Base-by-base conservation (phyloP, 805 yeast species). In the Cyberlindnera americana region DNA sequence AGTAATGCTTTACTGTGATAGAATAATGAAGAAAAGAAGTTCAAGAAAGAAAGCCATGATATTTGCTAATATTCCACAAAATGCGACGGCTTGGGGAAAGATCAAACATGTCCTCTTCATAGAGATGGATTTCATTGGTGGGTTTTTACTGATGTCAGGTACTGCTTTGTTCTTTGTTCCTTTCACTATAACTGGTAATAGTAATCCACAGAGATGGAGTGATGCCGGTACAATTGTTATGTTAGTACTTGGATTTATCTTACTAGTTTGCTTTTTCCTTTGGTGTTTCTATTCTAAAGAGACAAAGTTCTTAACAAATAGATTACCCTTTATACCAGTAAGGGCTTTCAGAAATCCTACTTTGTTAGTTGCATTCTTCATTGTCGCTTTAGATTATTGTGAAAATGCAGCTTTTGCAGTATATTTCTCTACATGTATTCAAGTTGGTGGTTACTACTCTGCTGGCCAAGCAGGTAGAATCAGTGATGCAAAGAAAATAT, bases 381-480 rank as follows among this genome's bases (percentile, higher is more conserved):
- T 56, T 29, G 47, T 46, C 12, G 55, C 56, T 8, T 41, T 53
- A 21, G 60, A 57, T 30, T 48, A 42, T 32, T 48, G 54, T 47
- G 51, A 43, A 16, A 57, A 56, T 26, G 50, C 60, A 1, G 44
- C 57, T 3, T 56, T 52, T 32, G 22, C 49, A 5, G 50, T 52
- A 5, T 56, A 56, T 37, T 47, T 55, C 44, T 44, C 50, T 35
- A 55, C 62, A 4, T 34, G 35, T 16, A 41, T 56, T 27, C 62
- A 59, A 49, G 63, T 56, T 43, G 56, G 61, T 35, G 56, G 57
- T 32, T 53, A 55, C 34, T 47, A 35, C 39, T 35, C 52, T 19
- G 56, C 50, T 26, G 62, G 62, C 12, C 48, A 52, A 33, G 59
- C 61, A n/a, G 39, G 47, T 13, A 55, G 63, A 49, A 48, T 60